phyloP scores from a whole-genome alignment of 139 green algal genomes.

The Mesostigma viride region DNA sequence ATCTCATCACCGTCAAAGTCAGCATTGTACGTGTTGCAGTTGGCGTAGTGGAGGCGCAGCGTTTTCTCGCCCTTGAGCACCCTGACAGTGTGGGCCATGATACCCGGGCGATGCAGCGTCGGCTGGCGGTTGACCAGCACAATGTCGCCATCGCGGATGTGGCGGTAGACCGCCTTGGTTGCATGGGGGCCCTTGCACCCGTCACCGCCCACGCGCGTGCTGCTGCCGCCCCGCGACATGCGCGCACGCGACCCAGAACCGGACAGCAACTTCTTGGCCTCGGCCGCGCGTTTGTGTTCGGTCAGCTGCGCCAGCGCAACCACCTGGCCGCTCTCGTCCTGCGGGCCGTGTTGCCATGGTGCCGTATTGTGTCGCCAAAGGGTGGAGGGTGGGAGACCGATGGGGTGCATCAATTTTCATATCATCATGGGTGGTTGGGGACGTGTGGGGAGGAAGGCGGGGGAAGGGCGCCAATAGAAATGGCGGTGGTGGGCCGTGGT shows the following conservation, averaged over 20 bases:
- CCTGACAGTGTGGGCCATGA: slow-evolving; percentile 48
- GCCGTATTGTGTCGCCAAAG: too few species aligned
- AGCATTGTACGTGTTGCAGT: slow-evolving; percentile 68
- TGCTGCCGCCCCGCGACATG: background rate
- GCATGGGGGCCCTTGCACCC: too few species aligned
- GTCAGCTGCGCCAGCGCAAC: slow-evolving; percentile 42
- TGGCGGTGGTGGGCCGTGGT: too few species aligned
- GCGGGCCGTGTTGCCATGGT: too few species aligned
- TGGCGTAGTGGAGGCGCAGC: slow-evolving; percentile 98
- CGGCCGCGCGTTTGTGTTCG: slow-evolving; percentile 44
- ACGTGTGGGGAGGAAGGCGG: too few species aligned
- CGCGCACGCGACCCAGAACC: background rate
- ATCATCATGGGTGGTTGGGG: too few species aligned
- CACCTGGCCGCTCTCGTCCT: slow-evolving; percentile 63
- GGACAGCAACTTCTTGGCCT: slow-evolving; percentile 55
- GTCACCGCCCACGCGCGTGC: slow-evolving; percentile 11
- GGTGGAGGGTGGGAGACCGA: too few species aligned
- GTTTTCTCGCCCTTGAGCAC: slow-evolving; percentile 78
- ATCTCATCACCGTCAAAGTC: slow-evolving; percentile 99
- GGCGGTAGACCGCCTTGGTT: slow-evolving; percentile 65
- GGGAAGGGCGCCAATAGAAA: too few species aligned
- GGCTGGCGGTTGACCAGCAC: slow-evolving; percentile 97
- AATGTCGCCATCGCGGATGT: slow-evolving; percentile 82
- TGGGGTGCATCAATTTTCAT: too few species aligned
- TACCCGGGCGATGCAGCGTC: slow-evolving; percentile 91